These are phyloP conservation scores for Botrytis porri DNA, from an alignment of 2,329 filamentous ascomycete genomes.

Conservation along the genomic window DNA sequence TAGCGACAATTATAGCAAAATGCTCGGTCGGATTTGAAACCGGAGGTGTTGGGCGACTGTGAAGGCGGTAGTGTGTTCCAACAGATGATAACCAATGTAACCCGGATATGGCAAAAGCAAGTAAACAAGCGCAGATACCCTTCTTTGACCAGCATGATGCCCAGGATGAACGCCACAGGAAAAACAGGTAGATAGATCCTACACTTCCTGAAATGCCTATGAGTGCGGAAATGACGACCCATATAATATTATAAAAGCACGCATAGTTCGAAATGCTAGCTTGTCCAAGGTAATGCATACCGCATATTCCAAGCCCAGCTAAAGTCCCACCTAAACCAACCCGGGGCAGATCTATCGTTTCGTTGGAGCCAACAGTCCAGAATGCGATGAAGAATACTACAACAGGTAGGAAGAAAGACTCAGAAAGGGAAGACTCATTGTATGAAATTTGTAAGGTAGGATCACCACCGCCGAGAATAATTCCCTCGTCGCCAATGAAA, in stretches of 20 bases:
- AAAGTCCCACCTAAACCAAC: conserved; percentile 63
- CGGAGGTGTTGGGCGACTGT: conserved; percentile 42
- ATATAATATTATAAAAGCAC: conserved; percentile 56
- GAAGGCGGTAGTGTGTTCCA: conserved; percentile 65
- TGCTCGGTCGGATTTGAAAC: conserved; percentile 11
- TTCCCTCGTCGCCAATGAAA: conserved; percentile 78
- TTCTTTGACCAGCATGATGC: conserved; percentile 76
- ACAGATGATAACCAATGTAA: conserved; percentile 83
- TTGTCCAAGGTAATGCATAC: conserved; percentile 89
- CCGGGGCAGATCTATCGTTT: conserved; percentile 55
- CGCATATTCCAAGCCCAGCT: conserved; percentile 72
- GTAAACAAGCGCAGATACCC: conserved; percentile 59
- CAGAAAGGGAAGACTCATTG: conserved; percentile 65
- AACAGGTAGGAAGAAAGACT: conserved; percentile 80
- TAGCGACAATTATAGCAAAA: conserved; percentile 29
- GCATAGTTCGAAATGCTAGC: conserved; percentile 75
- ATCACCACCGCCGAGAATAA: conserved; percentile 64
- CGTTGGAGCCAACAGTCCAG: conserved; percentile 61
- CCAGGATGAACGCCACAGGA: conserved; percentile 72
- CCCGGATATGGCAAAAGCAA: conserved; percentile 73
- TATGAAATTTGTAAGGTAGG: conserved; percentile 68
- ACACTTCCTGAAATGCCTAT: conserved; percentile 73
- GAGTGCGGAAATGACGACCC: conserved; percentile 63
- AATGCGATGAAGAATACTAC: conserved; percentile 72
- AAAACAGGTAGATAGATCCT: conserved; percentile 69